Conservation (phyloP, 2,329 filamentous ascomycete genomes). For the Lecanicillium sp. region DNA sequence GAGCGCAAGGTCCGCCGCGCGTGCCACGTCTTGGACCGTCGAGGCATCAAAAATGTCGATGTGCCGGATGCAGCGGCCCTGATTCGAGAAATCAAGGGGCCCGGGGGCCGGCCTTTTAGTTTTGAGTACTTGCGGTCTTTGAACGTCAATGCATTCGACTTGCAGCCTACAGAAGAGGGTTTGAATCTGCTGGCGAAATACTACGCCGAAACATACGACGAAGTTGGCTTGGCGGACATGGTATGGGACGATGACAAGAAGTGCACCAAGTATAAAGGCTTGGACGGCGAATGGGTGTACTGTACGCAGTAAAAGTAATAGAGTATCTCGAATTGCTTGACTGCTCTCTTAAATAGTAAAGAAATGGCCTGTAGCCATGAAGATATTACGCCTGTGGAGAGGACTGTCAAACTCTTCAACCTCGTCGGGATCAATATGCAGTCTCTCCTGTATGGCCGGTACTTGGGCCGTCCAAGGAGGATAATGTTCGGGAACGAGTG, state of each 20-base stretch:
- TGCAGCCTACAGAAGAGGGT: constrained; percentile 8
- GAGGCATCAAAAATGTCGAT: constrained; percentile 8
- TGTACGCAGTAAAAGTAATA: too few species aligned
- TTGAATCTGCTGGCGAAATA: constrained; percentile 9
- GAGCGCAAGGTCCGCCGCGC: constrained; percentile 18
- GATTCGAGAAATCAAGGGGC: constrained; percentile 9
- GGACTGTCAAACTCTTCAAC: constrained; percentile 8
- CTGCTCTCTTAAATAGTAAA: constrained; percentile 7
- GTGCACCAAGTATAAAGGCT: too few species aligned
- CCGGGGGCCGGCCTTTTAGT: constrained; percentile 9
- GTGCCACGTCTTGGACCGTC: constrained; percentile 6
- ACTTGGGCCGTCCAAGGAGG: constrained; percentile 8
- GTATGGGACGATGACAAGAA: too few species aligned
- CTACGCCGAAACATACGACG: constrained; percentile 10
- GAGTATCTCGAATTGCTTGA: too few species aligned
- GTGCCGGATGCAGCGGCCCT: constrained; percentile 11
- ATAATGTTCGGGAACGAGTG: constrained; percentile 3
- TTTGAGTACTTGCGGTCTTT: constrained; percentile 10
- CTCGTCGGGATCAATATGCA: constrained; percentile 5
- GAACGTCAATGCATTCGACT: constrained; percentile 11
- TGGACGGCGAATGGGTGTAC: too few species aligned
- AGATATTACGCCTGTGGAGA: constrained; percentile 10
- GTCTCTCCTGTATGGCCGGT: constrained; percentile 3
- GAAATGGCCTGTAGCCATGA: constrained; percentile 9
- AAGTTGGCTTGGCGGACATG: constrained; percentile 6